Base-by-base conservation (phyloP, 345 rosid genomes). In the Gossypium anomalum region DNA sequence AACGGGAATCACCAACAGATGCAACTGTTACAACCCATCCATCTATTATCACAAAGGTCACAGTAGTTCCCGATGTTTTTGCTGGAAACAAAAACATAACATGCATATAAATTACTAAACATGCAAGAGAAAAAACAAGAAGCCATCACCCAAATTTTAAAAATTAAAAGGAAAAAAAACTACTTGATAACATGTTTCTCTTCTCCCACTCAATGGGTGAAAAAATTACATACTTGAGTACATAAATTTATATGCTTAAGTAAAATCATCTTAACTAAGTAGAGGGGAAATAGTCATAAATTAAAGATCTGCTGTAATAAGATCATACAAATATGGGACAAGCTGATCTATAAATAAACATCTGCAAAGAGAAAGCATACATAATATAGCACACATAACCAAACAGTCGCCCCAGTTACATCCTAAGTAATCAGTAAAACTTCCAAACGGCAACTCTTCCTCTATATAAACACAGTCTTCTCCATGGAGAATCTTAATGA, bases 1-100 rank as follows among this genome's bases (percentile, higher is more conserved):
- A 92, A 65, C 94, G 97, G 23, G 99, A 96, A 82, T 96, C 99
- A 4, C 99, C 99, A 63, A 96, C 99, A 67, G 99, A 96, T 78
- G 98, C 99, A 77, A 92, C 99, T 65, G 95, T 93, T 80, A 96
- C 72, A 47, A 87, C 86, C 94, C 92, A 93, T 73, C 98, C 97
- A 81, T 96, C 99, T 64, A 93, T 89, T 76, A 96, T 87, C 29
- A 87, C 91, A 81, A 93, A 93, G 71, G 99, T 92, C 74, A 93
- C 98, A 4, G 99, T 92, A 20, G 98, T 96, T 75, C 98, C 98
- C 2, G 98, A 96, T 7, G 89, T 90, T 83, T 90, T 91, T 41
- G 90, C 84, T 53, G 97, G 95, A 73, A 62, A 62, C 13, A 48
- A 25, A 61, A 48, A 56, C 69, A 73, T 47, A 49, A 73, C 7